phyloP scores from a whole-genome alignment of 2,329 filamentous ascomycete genomes.

The Colletotrichum phormii region DNA sequence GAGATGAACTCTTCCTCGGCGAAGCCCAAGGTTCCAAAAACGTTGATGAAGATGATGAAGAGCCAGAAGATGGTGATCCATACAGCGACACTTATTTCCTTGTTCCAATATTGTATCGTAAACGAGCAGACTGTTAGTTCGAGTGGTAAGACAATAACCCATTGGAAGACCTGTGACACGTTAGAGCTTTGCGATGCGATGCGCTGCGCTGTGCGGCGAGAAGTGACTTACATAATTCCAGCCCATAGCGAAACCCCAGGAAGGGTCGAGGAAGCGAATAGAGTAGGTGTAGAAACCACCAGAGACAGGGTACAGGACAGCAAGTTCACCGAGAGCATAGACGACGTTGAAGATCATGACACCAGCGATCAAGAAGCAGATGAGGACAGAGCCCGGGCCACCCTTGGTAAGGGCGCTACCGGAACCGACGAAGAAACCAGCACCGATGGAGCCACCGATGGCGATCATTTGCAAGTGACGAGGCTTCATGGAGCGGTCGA shows the following conservation, averaged over 20 bases:
- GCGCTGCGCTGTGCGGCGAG: no score
- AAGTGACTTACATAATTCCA: constrained; percentile 53
- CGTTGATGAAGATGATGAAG: constrained; percentile 61
- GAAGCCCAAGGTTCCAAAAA: constrained; percentile 66
- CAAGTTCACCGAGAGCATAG: constrained; percentile 70
- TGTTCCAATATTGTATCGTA: constrained; percentile 64
- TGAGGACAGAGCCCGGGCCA: constrained; percentile 57
- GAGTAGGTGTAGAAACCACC: constrained; percentile 74
- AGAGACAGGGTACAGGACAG: constrained; percentile 71
- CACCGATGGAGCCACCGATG: constrained; percentile 71
- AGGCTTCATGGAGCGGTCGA: constrained; percentile 63
- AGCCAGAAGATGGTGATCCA: constrained; percentile 67
- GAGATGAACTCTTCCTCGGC: constrained; percentile 69
- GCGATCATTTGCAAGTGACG: constrained; percentile 73
- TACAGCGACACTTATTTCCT: constrained; percentile 56
- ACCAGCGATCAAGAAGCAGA: constrained; percentile 67
- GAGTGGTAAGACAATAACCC: constrained; percentile 61
- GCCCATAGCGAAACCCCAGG: constrained; percentile 68
- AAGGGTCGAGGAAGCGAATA: constrained; percentile 70
- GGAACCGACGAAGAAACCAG: constrained; percentile 72
- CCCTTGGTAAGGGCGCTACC: constrained; percentile 64
- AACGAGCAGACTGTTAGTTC: constrained; percentile 63
- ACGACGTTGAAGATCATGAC: constrained; percentile 72
- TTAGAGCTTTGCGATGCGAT: not conserved
- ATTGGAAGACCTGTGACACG: constrained; percentile 53